phyloP scores from a whole-genome alignment of 495 filamentous ascomycete genomes.

The Aspergillus cristatus region DNA sequence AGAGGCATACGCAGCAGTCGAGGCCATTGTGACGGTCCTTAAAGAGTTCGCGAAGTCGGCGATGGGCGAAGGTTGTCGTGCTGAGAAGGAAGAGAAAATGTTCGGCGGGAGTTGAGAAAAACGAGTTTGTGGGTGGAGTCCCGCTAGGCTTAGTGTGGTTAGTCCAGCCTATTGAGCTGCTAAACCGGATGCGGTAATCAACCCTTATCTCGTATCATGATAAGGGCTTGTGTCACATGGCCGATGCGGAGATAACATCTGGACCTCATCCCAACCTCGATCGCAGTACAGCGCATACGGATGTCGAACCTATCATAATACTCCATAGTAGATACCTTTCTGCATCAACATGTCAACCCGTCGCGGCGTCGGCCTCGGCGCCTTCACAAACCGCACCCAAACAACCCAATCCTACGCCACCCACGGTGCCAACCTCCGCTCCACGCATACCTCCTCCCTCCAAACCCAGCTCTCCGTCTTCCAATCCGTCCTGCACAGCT shows the following conservation, averaged over 20 bases:
- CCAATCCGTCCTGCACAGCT: constrained; percentile 85
- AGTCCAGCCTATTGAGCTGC: neutral
- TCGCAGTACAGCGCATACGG: neutral
- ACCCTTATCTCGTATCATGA: constrained; percentile 21
- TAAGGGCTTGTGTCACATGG: no score
- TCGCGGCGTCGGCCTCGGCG: constrained; percentile 77
- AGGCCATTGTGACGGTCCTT: constrained; percentile 41
- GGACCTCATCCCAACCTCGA: no score
- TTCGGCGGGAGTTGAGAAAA: constrained; percentile 17
- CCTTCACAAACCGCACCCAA: constrained; percentile 76
- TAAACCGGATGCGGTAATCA: neutral
- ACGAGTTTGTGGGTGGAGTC: constrained; percentile 26
- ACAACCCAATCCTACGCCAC: constrained; percentile 75
- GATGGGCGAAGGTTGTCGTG: constrained; percentile 32
- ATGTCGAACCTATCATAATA: no score
- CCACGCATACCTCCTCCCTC: constrained; percentile 69
- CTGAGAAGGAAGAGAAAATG: constrained; percentile 20
- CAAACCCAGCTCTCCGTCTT: constrained; percentile 92
- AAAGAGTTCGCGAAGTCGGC: constrained; percentile 32
- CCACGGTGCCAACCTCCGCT: constrained; percentile 78
- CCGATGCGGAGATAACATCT: no score
- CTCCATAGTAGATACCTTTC: no score
- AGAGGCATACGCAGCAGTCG: constrained; percentile 55
- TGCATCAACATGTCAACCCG: constrained; percentile 31
- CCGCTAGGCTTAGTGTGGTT: constrained; percentile 14